Conservation (phyloP, 371 early-diverging fungal species). For the Mucor velutinosus region DNA sequence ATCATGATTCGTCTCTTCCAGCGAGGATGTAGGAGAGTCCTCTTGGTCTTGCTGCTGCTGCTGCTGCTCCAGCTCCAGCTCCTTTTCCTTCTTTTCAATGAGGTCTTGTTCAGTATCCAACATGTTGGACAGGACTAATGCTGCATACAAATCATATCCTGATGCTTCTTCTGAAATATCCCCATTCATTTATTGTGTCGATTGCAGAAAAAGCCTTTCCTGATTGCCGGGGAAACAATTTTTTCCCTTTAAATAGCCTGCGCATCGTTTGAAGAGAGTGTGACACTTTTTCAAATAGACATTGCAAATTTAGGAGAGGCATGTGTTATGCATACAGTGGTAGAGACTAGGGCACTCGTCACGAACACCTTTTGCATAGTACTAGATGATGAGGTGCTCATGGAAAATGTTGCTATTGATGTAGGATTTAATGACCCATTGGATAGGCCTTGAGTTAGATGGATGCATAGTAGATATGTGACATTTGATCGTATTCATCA, state of each 20-base stretch:
- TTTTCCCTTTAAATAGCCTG: background rate
- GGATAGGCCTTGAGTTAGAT: too few relatives aligned
- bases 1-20: slow-evolving; percentile 11
- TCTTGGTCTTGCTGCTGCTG: background rate
- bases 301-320: background rate
- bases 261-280: background rate
- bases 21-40: background rate
- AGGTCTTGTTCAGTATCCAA: slow-evolving; percentile 19
- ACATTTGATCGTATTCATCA: background rate
- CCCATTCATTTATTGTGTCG: background rate
- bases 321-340: background rate
- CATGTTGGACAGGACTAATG: slow-evolving; percentile 21
- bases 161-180: slow-evolving; percentile 3
- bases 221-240: slow-evolving; percentile 1
- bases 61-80: background rate
- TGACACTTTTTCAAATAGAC: background rate
- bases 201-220: background rate
- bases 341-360: background rate
- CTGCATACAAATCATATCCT: slow-evolving; percentile 25
- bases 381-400: too few relatives aligned
- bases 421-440: background rate
- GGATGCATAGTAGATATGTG: background rate
- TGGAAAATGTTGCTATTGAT: background rate
- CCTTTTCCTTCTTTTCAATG: background rate
- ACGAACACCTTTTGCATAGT: too few relatives aligned